These are phyloP conservation scores for Schizophyllum commune DNA, from an alignment of 1,284 basidiomycete genomes.

Conservation along the genomic window DNA sequence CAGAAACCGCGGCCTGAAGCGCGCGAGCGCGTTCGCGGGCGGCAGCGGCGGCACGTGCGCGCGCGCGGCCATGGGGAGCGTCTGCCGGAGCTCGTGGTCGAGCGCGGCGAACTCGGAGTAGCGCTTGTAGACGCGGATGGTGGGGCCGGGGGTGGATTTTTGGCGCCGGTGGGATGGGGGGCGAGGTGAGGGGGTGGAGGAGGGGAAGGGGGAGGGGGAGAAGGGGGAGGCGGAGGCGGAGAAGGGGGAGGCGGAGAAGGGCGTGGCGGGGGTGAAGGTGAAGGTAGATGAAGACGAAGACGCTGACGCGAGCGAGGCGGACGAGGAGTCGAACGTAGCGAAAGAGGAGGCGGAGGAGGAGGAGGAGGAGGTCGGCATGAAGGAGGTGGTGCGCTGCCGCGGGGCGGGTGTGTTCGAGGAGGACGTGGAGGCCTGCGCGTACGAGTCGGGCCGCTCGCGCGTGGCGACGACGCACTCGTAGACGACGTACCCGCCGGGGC, in stretches of 20 bases:
- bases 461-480: conserved; percentile 61
- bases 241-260: too few relatives aligned
- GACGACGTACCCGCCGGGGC: conserved; percentile 55
- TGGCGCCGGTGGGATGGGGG: too few relatives aligned
- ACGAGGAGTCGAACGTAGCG: too few relatives aligned
- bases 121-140: conserved; percentile 60
- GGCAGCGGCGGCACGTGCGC: conserved; percentile 50
- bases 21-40: conserved; percentile 61
- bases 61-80: conserved; percentile 41
- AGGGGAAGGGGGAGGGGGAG: too few relatives aligned
- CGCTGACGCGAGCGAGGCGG: too few relatives aligned
- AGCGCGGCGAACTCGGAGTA: conserved; percentile 65
- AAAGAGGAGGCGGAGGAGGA: too few relatives aligned
- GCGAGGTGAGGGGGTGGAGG: conserved; percentile 22
- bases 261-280: too few relatives aligned
- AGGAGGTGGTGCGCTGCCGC: too few relatives aligned
- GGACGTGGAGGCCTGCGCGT: not conserved
- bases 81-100: conserved; percentile 37
- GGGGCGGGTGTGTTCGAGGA: too few relatives aligned
- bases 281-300: too few relatives aligned
- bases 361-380: too few relatives aligned
- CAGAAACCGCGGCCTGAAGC: conserved; percentile 62
- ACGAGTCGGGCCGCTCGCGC: conserved; percentile 29
- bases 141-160: conserved; percentile 29
- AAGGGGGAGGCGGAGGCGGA: too few relatives aligned